Evolutionary conservation across 2,329 filamentous ascomycete species (phyloP), one percentile per base, ranked within the genome.

Genomic region (Rosellinia necatrix): DNA sequence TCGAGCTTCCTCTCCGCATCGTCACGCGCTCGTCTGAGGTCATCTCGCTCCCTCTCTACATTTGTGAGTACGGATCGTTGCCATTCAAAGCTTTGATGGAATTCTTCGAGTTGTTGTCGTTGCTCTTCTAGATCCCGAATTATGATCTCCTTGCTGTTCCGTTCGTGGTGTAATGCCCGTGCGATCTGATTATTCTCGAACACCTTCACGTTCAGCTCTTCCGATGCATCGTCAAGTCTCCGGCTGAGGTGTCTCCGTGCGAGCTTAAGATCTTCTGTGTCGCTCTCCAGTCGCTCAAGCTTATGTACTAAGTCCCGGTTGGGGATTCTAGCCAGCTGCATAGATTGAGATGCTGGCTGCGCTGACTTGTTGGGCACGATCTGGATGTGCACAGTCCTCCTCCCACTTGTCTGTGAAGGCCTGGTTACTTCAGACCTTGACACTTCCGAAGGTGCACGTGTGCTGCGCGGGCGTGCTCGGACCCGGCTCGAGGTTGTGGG

Each of bases 251-350:
- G 68, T 43, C 58, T 65, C 35, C 70, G 70, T 38, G 60, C 65
- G 32, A 67, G 61, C 24, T 66, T 68, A 21, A 74, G 65, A 22
- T 56, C 64, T 21, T 70, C 63, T 7, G 68, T 65, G 59, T 75
- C 72, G 38, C 60, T 64, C 63, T 75, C 70, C 19, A 75, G 65
- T 54, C 71, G 69, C 51, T 73, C 70, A 29, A 75, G 68, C 65
- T 70, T 71, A 48, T 69, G 61, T 22, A 69, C 52, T 49, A 75
- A 64, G 34, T 66, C 66, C 17, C 70, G 65, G 38, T 71, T 67
- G 21, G 61, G 56, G 19, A 59, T 62, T 25, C 62, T 58, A 21
- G 64, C 62, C n/a, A 67, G 53, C 47, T 71, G 68, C 35, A 70
- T 59, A 19, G 66, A 67, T 44, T 68, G 62, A n/a, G 66, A 58